A percentile compares a stretch with the other conserved stretches of the same genome.
Conservation (phyloP, 441 rosid genomes). For the Omphalea diandra region DNA sequence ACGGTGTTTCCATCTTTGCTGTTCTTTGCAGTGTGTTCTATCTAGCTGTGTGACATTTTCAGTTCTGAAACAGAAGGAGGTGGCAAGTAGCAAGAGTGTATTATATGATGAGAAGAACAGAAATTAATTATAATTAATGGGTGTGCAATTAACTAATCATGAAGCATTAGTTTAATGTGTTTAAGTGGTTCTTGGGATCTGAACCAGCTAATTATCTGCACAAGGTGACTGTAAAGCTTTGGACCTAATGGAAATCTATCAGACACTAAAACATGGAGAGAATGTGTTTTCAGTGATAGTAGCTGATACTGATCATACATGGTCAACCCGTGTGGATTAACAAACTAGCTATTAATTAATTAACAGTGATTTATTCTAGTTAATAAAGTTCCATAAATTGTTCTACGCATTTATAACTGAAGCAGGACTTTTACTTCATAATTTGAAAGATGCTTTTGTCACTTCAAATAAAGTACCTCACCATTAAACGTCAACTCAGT, state of each 20-base stretch:
- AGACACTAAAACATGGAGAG: conserved; percentile 89
- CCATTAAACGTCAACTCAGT: too few relatives aligned
- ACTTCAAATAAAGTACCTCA: too few relatives aligned
- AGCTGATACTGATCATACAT: neutral
- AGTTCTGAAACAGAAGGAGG: conserved; percentile 27
- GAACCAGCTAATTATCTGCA: conserved; percentile 51
- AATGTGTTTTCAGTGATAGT: conserved; percentile 58
- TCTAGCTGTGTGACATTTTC: conserved; percentile 33
- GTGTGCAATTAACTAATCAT: too few relatives aligned
- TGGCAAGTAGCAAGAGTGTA: conserved; percentile 14
- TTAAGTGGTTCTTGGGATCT: conserved; percentile 70
- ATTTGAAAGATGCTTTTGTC: neutral
- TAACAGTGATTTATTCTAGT: neutral
- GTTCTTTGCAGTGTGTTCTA: conserved; percentile 22
- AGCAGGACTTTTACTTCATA: neutral
- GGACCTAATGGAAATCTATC: conserved; percentile 51
- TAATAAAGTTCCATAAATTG: neutral
- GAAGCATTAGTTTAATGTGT: too few relatives aligned
- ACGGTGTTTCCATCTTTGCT: conserved; percentile 28
- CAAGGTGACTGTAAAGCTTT: conserved; percentile 59
- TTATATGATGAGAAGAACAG: too few relatives aligned
- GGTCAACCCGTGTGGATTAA: conserved; percentile 36
- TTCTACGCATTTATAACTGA: neutral
- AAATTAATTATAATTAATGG: conserved; percentile 13
- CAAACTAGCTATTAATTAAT: neutral